Evolutionary conservation across 2,329 filamentous ascomycete species (phyloP), one percentile per base, ranked within the genome.

Genomic region (Leptoxyphium fumago): DNA sequence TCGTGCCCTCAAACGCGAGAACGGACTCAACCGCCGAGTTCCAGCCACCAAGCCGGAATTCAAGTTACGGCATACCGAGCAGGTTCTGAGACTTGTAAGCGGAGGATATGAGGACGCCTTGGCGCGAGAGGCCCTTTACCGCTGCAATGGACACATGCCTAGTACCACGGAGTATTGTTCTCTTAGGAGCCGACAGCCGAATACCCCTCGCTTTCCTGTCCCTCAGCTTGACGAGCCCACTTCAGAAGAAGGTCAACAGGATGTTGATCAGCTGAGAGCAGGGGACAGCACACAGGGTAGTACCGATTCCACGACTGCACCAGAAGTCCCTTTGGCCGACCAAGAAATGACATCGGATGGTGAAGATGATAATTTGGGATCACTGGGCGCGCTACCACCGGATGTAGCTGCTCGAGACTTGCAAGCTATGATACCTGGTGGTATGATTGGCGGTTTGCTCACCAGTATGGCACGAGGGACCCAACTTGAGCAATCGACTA

Each of bases 61-160:
- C 59, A 67, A 68, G 38, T 60, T 75, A 13, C 60, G 61, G 21
- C 70, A 68, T 46, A 55, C 55, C 10, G 71, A 75, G 1, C 53
- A 61, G 14, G 48, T 69, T 28, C 50, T 55, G 2, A 66, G 65
- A 26, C 55, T 77, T 14, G 63, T 60, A 40, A 67, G 70, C 8
- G 67, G 68, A 44, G 71, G 70, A 1, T 76, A 68, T 46, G 69
- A 78, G 15, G 66, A 73, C 38, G 74, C 77, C 10, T 68, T 95
- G 43, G 81, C 75, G 6, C 72, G 75, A 29, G 89, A 96, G 62
- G 87, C 84, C 28, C 66, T 91, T 0, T 95, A 85, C 60, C 78
- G 89, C 44, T 84, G 84, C 54, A 82, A 85, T 55, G 84, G 85
- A 45, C 73, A 74, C 43, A 54, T 63, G 4, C 60, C 66, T 2